Base-by-base conservation (phyloP, 2,329 filamentous ascomycete species). In the Orbilia ellipsospora region DNA sequence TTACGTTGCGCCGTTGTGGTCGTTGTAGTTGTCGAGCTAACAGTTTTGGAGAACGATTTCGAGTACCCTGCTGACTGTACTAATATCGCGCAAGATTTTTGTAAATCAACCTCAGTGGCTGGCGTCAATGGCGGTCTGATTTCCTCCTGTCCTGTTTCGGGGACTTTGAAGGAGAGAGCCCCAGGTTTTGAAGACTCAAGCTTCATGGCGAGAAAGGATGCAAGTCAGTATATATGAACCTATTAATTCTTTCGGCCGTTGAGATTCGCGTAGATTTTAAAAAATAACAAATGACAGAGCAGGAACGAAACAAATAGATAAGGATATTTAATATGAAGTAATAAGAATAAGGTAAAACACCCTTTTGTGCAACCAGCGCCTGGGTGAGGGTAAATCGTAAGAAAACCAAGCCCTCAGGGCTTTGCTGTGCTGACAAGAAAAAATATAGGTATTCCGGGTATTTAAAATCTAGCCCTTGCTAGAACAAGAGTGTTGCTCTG, bases 81-180 rank as follows among this genome's bases (percentile, higher is more conserved):
- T 7, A 75, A 48, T 52, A 61, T 75, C 2, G 72, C 72, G 40
- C 72, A 75, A 18, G 72, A 75, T 36, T 75, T 75, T 31, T 75
- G 72, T 3, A 75, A 50, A 18, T 75, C 72, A 4, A 75, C 72
- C 44, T 75, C 72, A 1, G 72, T 75, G n/a, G 72, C 64, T 8
- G 72, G 72, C 12, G 72, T 75, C 23, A 75, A 52, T 7, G 72
- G 72, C 2, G 72, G 72, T 13, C 64, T 59, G 8, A 75, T 64
- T 45, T 75, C 64, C 20, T 75, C 51, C 50, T 54, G 64, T 36
- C 57, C 59, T 16, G 60, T 51, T 23, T 69, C 50, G 15, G 44
- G 64, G 18, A 69, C 28, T 55, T 75, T 75, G 59, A 75, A 75
- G 15, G 72, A 69, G 8, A 75, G 59, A 26, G 60, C 72, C 12